Evolutionary conservation across 257 asterid species (phyloP).

Genomic region (Voacanga thouarsii): DNA sequence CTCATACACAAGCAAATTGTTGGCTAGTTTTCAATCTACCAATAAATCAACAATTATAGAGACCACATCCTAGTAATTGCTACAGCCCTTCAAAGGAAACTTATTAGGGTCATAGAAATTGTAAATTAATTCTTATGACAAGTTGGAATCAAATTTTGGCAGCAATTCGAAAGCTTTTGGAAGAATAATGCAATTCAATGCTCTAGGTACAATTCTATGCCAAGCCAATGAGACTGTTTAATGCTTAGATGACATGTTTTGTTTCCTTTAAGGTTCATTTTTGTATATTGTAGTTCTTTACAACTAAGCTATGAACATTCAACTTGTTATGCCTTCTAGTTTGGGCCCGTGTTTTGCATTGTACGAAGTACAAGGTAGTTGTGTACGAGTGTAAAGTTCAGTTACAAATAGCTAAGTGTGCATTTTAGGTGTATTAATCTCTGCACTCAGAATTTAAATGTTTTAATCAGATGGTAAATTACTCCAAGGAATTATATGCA

Average conservation of each 20-base stretch:
- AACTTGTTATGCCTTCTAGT: neutral
- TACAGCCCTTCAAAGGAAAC: no score
- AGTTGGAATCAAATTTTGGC: neutral
- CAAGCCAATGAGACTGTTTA: neutral
- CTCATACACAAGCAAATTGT: neutral
- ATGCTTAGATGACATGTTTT: neutral
- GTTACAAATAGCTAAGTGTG: neutral
- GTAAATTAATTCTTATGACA: neutral
- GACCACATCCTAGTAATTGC: neutral
- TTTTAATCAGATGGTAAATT: neutral
- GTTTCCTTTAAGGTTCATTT: neutral
- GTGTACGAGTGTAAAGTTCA: neutral
- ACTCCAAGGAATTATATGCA: neutral
- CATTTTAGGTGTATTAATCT: neutral
- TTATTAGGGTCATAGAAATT: neutral
- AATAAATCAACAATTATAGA: neutral
- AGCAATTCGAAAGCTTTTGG: neutral
- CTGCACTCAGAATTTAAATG: neutral
- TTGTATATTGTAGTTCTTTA: neutral
- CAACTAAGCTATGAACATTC: neutral
- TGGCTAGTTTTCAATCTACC: neutral
- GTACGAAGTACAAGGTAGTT: neutral
- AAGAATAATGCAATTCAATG: neutral
- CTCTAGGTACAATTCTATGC: neutral
- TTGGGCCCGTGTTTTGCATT: neutral